Percentiles rank a stretch among this genome's conserved stretches.
phyloP scores from a whole-genome alignment of 2,329 filamentous ascomycete species.

The Coleophoma cylindrospora region DNA sequence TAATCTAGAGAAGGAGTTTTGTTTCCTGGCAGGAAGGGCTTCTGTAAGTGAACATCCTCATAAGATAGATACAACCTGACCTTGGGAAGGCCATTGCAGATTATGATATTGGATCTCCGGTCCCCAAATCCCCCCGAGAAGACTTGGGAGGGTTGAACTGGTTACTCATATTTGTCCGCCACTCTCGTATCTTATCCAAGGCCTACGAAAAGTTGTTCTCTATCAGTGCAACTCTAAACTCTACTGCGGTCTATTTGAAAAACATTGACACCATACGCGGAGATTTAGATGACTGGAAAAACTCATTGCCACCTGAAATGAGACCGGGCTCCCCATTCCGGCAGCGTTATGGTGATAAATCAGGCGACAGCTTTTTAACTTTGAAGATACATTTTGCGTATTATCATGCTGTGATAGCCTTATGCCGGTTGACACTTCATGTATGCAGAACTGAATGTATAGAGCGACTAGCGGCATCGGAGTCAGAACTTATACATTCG shows the following conservation, averaged over 20 bases:
- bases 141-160: constrained; percentile 29
- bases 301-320: constrained; percentile 23
- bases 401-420: no score
- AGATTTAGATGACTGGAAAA: constrained; percentile 27
- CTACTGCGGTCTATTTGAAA: constrained; percentile 8
- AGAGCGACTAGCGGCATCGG: no score
- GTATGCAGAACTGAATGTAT: no score
- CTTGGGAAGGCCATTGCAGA: constrained; percentile 21
- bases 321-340: constrained; percentile 5
- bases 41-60: constrained; percentile 23
- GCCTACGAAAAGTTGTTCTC: constrained; percentile 30
- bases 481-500: constrained; percentile 22
- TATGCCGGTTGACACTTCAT: no score
- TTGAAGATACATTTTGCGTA: no score
- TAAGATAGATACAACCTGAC: neutral
- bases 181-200: constrained; percentile 27
- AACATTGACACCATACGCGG: constrained; percentile 19
- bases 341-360: no score
- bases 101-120: constrained; percentile 30
- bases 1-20: constrained; percentile 30
- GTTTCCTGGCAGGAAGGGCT: constrained; percentile 24
- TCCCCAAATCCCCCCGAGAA: constrained; percentile 28
- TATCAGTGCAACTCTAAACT: constrained; percentile 24
- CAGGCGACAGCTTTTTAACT: no score
- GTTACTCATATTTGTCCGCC: constrained; percentile 26